Percentiles rank a stretch among this genome's conserved stretches.
Conservation (phyloP, 2,329 filamentous ascomycete genomes). For the Arthrobotrys conoides region DNA sequence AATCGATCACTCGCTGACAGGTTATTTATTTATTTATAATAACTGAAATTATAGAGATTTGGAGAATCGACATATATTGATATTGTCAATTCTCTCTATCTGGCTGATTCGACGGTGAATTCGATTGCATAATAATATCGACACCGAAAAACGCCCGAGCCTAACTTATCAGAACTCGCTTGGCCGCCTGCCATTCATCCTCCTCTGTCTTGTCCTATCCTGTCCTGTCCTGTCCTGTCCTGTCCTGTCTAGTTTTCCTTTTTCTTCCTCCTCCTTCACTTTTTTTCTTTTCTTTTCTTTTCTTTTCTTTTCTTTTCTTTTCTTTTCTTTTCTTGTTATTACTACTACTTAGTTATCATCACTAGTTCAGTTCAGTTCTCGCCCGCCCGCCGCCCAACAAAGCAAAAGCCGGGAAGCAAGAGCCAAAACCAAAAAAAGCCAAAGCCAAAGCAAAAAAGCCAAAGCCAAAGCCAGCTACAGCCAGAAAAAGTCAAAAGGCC, state of each 20-base stretch:
- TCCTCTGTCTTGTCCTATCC: too few relatives aligned
- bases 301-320: slow-evolving; percentile 5
- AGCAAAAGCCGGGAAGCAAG: slow-evolving; percentile 6
- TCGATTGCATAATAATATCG: slow-evolving; percentile 40
- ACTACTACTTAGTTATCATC: neutral
- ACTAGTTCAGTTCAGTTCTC: neutral
- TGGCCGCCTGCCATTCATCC: slow-evolving; percentile 6
- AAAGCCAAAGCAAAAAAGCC: slow-evolving; percentile 18
- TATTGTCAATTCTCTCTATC: neutral
- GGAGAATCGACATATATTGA: too few relatives aligned
- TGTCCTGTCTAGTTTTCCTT: neutral
- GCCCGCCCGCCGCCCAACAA: slow-evolving; percentile 34
- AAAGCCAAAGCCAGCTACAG: slow-evolving; percentile 12
- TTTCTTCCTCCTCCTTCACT: neutral
- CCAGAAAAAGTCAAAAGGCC: neutral
- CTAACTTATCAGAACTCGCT: slow-evolving; percentile 24
- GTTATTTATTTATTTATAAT: too few relatives aligned
- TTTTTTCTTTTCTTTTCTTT: neutral
- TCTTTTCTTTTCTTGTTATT: neutral
- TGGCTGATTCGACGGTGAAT: slow-evolving; percentile 10
- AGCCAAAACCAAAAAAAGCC: slow-evolving; percentile 5
- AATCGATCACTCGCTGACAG: too few relatives aligned
- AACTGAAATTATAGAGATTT: too few relatives aligned
- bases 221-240: too few relatives aligned
- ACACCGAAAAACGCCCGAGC: slow-evolving; percentile 29